These are phyloP conservation scores for Volvox reticuliferus DNA, from an alignment of 139 green algal genomes.

Conservation along the genomic window DNA sequence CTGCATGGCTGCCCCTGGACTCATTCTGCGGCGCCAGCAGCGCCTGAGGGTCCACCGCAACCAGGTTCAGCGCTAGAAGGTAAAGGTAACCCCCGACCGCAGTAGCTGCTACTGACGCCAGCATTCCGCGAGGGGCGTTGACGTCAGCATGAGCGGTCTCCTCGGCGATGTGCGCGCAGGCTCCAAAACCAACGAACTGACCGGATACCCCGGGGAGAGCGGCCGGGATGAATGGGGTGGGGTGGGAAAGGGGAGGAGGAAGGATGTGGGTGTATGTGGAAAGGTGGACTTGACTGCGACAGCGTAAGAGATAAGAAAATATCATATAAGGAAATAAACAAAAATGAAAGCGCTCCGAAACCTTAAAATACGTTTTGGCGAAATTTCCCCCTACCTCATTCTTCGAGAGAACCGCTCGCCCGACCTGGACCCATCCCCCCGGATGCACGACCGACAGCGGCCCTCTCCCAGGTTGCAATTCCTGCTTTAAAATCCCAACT, in stretches of 20 bases:
- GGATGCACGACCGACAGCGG: no score
- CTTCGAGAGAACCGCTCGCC: no score
- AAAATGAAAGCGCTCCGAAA: no score
- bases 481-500: no score
- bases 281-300: no score
- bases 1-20: background rate
- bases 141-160: constrained; percentile 36
- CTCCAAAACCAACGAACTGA: constrained; percentile 36
- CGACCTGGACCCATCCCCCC: no score
- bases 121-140: constrained; percentile 37
- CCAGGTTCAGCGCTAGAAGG: background rate
- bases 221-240: background rate
- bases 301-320: no score
- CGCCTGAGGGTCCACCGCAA: background rate
- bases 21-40: background rate
- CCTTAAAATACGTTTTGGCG: no score
- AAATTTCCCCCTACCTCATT: no score
- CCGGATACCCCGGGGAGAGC: background rate
- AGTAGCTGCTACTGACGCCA: background rate
- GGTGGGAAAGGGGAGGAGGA: background rate
- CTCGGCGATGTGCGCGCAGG: constrained; percentile 28
- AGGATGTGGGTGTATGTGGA: background rate
- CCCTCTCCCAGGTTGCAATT: no score
- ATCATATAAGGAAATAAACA: no score
- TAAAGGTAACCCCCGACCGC: background rate